Evolutionary conservation across 129 eudicot species (phyloP).

Genomic region (Kitagawia praeruptora): DNA sequence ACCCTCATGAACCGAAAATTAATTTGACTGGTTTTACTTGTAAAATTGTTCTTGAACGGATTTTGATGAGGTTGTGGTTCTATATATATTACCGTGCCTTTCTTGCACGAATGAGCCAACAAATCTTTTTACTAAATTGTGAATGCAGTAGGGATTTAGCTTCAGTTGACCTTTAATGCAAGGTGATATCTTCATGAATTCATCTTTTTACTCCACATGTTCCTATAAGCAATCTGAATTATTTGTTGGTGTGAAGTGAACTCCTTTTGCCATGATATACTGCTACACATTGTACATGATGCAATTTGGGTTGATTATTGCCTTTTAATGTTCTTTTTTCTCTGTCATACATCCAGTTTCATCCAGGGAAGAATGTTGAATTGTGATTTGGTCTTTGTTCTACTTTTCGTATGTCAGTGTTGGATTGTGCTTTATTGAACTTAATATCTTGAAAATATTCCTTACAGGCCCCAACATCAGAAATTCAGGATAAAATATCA

Average conservation of each 20-base stretch:
- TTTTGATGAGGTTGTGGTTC: not conserved
- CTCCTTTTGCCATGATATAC: not conserved
- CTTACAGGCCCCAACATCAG: no score
- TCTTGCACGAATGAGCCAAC: not conserved
- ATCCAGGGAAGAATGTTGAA: constrained; percentile 97
- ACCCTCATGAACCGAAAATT: not conserved
- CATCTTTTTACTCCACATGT: not conserved
- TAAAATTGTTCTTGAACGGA: not conserved
- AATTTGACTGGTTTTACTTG: not conserved
- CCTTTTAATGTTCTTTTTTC: not conserved
- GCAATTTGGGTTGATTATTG: not conserved
- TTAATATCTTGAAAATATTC: no score
- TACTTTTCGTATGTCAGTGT: no score
- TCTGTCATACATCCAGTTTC: constrained; percentile 42
- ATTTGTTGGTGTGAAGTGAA: not conserved
- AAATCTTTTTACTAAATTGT: not conserved
- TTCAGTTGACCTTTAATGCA: not conserved
- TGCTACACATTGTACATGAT: not conserved
- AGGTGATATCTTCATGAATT: not conserved
- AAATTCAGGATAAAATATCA: no score
- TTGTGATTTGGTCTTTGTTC: no score
- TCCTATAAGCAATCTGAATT: not conserved
- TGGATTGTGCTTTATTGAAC: no score
- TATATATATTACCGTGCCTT: not conserved
- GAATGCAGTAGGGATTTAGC: not conserved